A percentile compares a stretch with the other conserved stretches of the same genome.
Conservation (phyloP, 129 eudicot species). For the Sambucus nigra region DNA sequence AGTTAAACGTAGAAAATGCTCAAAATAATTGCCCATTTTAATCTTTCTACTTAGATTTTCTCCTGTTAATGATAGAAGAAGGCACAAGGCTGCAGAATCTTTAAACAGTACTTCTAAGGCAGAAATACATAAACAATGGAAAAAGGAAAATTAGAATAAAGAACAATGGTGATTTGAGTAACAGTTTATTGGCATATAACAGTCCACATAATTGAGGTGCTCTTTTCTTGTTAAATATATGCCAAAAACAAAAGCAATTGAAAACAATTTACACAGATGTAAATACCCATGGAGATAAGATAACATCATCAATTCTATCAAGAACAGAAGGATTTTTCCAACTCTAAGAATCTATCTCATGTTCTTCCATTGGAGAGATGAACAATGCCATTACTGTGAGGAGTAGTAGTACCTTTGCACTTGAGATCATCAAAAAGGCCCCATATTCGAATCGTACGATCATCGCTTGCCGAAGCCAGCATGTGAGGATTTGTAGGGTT, state of each 20-base stretch:
- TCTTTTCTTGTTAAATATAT: neutral
- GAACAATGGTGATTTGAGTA: neutral
- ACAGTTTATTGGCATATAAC: slow-evolving; percentile 5
- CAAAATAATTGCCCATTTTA: too few relatives aligned
- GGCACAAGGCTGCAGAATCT: neutral
- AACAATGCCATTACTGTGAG: slow-evolving; percentile 4
- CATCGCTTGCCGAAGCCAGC: slow-evolving; percentile 45
- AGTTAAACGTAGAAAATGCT: too few relatives aligned
- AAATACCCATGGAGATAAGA: neutral
- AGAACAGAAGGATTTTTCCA: neutral
- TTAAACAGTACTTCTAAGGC: neutral
- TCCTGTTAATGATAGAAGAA: too few relatives aligned
- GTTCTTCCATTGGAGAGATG: slow-evolving; percentile 8
- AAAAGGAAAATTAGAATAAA: neutral
- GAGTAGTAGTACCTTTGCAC: slow-evolving; percentile 6
- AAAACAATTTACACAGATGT: slow-evolving; percentile 9
- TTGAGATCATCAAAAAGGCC: slow-evolving; percentile 14
- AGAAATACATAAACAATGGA: too few relatives aligned
- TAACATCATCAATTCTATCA: neutral
- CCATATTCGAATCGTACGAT: slow-evolving; percentile 38
- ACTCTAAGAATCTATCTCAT: slow-evolving; percentile 1
- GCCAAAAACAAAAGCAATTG: slow-evolving; percentile 8
- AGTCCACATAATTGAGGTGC: slow-evolving; percentile 7
- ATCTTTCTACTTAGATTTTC: too few relatives aligned
- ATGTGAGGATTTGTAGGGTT: slow-evolving; percentile 31